A percentile compares a stretch with the other conserved stretches of the same genome.
Evolutionary conservation across 345 rosid species (phyloP).

Genomic region (Stellera chamaejasme): DNA sequence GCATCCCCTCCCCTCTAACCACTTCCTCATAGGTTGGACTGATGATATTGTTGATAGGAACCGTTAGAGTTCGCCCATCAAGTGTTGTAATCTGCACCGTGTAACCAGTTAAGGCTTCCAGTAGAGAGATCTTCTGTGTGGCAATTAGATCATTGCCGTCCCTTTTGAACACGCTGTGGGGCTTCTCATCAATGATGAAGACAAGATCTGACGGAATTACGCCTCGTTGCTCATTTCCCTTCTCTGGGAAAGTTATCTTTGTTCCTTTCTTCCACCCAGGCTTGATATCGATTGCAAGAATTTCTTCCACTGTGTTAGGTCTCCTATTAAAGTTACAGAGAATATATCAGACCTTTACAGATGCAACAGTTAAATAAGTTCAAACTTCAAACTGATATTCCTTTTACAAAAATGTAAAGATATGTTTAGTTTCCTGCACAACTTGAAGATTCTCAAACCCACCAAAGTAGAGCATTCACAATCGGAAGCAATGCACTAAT

Average conservation of each 20-base stretch:
- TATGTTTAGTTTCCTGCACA: no score
- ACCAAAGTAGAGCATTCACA: no score
- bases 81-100: slow-evolving; percentile 52
- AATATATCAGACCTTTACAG: background rate
- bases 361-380: no score
- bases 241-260: slow-evolving; percentile 67
- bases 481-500: no score
- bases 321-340: slow-evolving; percentile 32
- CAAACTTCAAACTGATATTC: no score
- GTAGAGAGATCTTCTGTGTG: slow-evolving; percentile 57
- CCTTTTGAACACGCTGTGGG: slow-evolving; percentile 67
- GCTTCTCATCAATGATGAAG: slow-evolving; percentile 84
- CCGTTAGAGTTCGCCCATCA: slow-evolving; percentile 55
- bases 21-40: slow-evolving; percentile 76
- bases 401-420: no score
- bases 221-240: slow-evolving; percentile 76
- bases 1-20: slow-evolving; percentile 86
- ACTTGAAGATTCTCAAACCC: no score
- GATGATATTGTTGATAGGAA: slow-evolving; percentile 45
- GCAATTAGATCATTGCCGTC: slow-evolving; percentile 80
- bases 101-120: slow-evolving; percentile 77
- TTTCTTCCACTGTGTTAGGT: slow-evolving; percentile 57
- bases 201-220: slow-evolving; percentile 60
- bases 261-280: slow-evolving; percentile 95
- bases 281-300: slow-evolving; percentile 67